Percentiles rank a stretch among this genome's conserved stretches.
Evolutionary conservation across 2,329 filamentous ascomycete species (phyloP).

Genomic region (Colletotrichum higginsianum): DNA sequence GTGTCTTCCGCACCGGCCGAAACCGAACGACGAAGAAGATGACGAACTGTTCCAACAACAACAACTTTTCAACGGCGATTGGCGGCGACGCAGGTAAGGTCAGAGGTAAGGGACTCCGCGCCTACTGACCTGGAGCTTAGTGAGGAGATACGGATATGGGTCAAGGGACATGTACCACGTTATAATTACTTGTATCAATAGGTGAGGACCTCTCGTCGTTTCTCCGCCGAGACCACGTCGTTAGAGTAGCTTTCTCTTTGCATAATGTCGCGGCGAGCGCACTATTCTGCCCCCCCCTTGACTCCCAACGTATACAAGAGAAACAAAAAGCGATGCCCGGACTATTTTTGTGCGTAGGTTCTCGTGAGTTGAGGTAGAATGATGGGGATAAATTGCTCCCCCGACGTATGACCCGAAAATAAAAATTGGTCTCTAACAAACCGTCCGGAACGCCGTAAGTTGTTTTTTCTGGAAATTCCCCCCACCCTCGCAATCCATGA

Average conservation of each 20-base stretch:
- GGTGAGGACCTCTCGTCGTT: conserved; percentile 39
- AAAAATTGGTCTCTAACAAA: conserved; percentile 19
- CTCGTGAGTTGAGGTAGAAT: background rate
- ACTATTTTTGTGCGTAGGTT: background rate
- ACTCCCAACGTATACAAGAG: background rate
- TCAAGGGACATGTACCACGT: conserved; percentile 39
- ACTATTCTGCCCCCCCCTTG: background rate
- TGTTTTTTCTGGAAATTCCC: conserved; percentile 26
- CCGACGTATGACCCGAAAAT: conserved; percentile 27
- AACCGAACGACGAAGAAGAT: background rate
- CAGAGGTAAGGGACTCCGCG: conserved; percentile 67
- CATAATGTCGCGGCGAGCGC: background rate
- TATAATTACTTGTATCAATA: conserved; percentile 41
- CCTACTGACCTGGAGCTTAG: conserved; percentile 53
- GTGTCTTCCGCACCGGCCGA: conserved; percentile 8
- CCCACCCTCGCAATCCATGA: conserved; percentile 43
- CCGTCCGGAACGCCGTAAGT: conserved; percentile 38
- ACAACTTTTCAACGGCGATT: conserved; percentile 42
- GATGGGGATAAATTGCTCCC: conserved; percentile 14
- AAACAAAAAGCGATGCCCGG: background rate
- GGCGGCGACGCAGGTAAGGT: conserved; percentile 64
- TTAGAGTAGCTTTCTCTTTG: conserved; percentile 28
- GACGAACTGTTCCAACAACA: background rate
- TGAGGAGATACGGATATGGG: conserved; percentile 26
- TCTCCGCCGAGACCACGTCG: conserved; percentile 10